A percentile compares a stretch with the other conserved stretches of the same genome.
phyloP scores from a whole-genome alignment of 495 filamentous ascomycete genomes.

The Penicillium turbatum region DNA sequence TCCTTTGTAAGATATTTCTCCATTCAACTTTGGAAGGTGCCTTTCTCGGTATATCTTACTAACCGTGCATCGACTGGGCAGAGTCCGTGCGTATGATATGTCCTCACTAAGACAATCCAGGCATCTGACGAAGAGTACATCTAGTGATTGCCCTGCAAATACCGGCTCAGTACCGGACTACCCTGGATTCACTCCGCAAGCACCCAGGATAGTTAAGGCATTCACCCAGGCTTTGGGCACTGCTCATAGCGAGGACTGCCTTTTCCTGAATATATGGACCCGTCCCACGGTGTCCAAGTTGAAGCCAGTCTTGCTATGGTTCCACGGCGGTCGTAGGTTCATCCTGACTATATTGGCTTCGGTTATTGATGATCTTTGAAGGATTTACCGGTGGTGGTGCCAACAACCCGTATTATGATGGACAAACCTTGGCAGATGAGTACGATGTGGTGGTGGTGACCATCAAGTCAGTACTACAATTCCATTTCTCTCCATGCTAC shows the following conservation, averaged over 20 bases:
- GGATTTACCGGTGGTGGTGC: neutral
- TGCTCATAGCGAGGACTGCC: conserved; percentile 41
- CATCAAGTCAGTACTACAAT: conserved; percentile 20
- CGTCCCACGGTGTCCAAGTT: conserved; percentile 14
- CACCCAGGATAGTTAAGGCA: conserved; percentile 21
- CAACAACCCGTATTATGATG: conserved; percentile 42
- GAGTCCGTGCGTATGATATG: neutral
- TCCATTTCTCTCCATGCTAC: neutral
- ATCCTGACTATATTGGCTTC: neutral
- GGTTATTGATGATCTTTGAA: neutral
- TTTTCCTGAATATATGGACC: conserved; percentile 47
- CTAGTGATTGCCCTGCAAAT: conserved; percentile 7
- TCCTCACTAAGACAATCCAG: neutral
- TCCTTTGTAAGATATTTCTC: neutral
- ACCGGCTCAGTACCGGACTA: conserved; percentile 13
- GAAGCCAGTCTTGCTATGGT: conserved; percentile 34
- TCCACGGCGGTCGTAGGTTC: conserved; percentile 40
- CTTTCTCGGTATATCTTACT: neutral
- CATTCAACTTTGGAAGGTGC: neutral
- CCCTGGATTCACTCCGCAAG: conserved; percentile 29
- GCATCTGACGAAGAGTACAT: neutral
- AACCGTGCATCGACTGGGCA: neutral
- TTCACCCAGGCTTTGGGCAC: conserved; percentile 21
- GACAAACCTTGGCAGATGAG: conserved; percentile 31
- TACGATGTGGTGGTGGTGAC: conserved; percentile 45